Evolutionary conservation across 2,329 filamentous ascomycete genomes (phyloP), one percentile per base, ranked within the genome.

Genomic region (Stagonosporopsis vannaccii): DNA sequence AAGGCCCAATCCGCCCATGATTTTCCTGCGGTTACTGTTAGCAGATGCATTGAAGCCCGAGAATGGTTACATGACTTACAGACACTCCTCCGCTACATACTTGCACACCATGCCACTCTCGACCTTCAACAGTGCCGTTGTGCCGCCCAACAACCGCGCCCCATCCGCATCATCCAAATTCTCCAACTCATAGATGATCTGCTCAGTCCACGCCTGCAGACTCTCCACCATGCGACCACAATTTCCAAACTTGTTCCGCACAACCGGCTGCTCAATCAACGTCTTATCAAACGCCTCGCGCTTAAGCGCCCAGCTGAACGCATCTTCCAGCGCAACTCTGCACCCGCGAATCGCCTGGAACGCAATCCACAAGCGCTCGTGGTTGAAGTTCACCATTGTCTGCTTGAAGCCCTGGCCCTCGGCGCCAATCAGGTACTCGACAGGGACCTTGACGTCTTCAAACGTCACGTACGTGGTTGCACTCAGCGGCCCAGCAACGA

Each of bases 371-470:
- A 73, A 59, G 7, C 71, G 55, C 59, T 75, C 72, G 44, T 75
- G 69, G 53, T 74, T 75, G 61, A 74, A 74, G 44, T 74, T 71
- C 23, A 70, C 63, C 69, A 72, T 71, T 2, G 70, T 73, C 41
- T 70, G 62, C 43, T 58, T 60, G 61, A 75, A 74, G 1, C 71
- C 72, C 9, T 65, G 41, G 25, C 70, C 69, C 46, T 74, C 70
- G 15, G 52, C 35, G 0, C 71, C 71, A 25, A 75, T 67, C 5
- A 75, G 59, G 40, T 70, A 70, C 23, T 62, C 62, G 0, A 60
- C 66, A 0, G 72, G 70, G 0, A 75, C 71, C 25, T 66, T 60
- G 20, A 74, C 72, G 33, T 74, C 69, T 37, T 75, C 71, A 23
- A 75, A 72, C 6, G 68, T 69, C 2, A 75, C 65, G 26, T 65